Conservation (phyloP, 305 asterid species). For the Ruellia speciosa region DNA sequence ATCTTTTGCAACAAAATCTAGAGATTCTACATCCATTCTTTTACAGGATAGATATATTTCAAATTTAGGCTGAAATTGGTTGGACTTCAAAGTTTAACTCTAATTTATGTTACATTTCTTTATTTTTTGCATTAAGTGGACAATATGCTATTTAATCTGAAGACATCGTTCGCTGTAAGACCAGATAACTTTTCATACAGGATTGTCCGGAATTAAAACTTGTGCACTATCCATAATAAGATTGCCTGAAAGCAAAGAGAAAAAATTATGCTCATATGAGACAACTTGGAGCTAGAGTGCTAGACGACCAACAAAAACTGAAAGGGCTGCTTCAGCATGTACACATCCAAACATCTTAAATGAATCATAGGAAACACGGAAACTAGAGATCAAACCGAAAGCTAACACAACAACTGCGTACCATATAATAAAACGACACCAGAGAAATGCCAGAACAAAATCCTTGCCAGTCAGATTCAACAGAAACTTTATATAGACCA, state of each 20-base stretch:
- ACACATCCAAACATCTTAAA: slow-evolving; percentile 16
- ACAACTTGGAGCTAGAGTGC: not conserved
- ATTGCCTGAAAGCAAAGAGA: not conserved
- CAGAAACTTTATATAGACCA: slow-evolving; percentile 65
- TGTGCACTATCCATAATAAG: not conserved
- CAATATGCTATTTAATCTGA: not conserved
- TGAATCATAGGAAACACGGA: slow-evolving; percentile 11
- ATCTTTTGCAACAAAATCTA: not conserved
- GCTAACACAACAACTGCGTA: slow-evolving; percentile 34
- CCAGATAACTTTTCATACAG: not conserved
- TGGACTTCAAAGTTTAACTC: not conserved
- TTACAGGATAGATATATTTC: no score
- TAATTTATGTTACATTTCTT: not conserved
- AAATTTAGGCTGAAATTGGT: not conserved
- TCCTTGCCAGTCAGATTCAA: slow-evolving; percentile 63
- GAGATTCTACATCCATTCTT: not conserved
- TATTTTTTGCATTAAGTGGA: not conserved
- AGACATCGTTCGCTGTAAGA: not conserved
- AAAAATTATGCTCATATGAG: not conserved
- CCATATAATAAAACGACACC: slow-evolving; percentile 78
- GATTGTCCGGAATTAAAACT: not conserved
- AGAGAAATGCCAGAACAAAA: slow-evolving; percentile 71
- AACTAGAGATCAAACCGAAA: slow-evolving; percentile 22
- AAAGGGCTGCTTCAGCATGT: not conserved
- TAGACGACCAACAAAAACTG: no score